Evolutionary conservation across 192 early-diverging fungal genomes (phyloP), one percentile per base, ranked within the genome.

Genomic region (Umbelopsis sp.): DNA sequence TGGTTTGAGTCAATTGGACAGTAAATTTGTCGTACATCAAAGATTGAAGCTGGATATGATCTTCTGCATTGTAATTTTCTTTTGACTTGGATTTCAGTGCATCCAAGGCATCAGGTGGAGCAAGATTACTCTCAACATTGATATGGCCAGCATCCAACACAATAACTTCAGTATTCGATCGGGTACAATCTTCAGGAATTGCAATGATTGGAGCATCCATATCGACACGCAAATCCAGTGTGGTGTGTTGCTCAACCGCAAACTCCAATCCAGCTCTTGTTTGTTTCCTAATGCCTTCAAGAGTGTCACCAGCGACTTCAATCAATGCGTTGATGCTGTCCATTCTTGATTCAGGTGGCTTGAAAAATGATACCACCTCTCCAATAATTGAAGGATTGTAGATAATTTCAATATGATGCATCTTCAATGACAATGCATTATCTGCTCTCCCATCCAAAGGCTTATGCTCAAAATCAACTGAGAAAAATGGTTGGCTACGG

Each of bases 201-300:
- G 97, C 84, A 82, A 99, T 89, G 49, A 98, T 92, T 2, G 98
- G 98, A 4, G 98, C 98, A 72, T 97, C 94, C 79, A 97, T 89
- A 69, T 99, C 97, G n/a, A 99, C 87, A 49, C 91, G 88, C 11
- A 98, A 79, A 80, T 97, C 94, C 2, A 96, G 71, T 2, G 95
- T 94, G 58, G 92, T 95, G 80, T 98, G 94, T 71, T 93, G 87
- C 47, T 90, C 91, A 64, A 99, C 73, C 4, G 93, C 94, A 79
- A 88, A 92, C 67, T 80, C 82, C 2, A 99, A 75, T 3, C 92
- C 94, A 6, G 93, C 93, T 47, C 91, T 77, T 8, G 98, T 98
- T 75, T 97, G 95, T 16, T 91, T 85, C 21, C 91, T 91, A 33
- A 99, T 75, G 13, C 94, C 94, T 68, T 94, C 89, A 7, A 98